These are phyloP conservation scores for Myxozyma udenii DNA, from an alignment of 805 yeast genomes.

Conservation along the genomic window DNA sequence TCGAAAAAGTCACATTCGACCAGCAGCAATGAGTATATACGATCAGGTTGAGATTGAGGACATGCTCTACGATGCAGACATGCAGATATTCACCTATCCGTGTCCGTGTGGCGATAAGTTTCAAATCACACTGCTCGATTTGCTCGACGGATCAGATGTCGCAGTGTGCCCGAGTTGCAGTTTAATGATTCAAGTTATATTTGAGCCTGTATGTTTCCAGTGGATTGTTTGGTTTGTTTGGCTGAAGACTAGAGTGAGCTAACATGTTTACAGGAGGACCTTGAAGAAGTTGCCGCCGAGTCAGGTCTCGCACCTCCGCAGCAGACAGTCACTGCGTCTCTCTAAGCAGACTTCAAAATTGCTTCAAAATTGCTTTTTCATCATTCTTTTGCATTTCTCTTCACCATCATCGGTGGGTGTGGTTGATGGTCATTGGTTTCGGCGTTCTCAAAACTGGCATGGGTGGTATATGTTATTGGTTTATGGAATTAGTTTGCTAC, in stretches of 20 bases:
- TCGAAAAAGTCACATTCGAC: too few species aligned
- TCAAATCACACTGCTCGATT: slow-evolving; percentile 73
- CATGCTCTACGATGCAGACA: slow-evolving; percentile 81
- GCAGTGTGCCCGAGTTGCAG: slow-evolving; percentile 98
- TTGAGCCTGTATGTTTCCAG: slow-evolving; percentile 50
- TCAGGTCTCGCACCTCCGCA: slow-evolving; percentile 2
- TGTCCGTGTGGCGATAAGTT: slow-evolving; percentile 98
- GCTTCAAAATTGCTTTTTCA: not conserved
- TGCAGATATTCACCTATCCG: slow-evolving; percentile 84
- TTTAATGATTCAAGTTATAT: slow-evolving; percentile 85
- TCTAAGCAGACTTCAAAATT: slow-evolving; percentile 1
- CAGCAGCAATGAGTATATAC: slow-evolving; percentile 53
- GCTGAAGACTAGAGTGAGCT: not conserved
- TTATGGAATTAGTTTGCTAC: too few species aligned
- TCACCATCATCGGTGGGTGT: too few species aligned
- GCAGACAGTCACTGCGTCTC: slow-evolving; percentile 14
- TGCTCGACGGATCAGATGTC: slow-evolving; percentile 84
- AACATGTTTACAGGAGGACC: slow-evolving; percentile 10
- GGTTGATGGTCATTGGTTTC: too few species aligned
- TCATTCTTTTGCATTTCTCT: not conserved
- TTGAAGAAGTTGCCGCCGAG: slow-evolving; percentile 17
- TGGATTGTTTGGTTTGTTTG: not conserved
- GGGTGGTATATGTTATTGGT: too few species aligned
- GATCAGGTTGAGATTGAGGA: slow-evolving; percentile 98
- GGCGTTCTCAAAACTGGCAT: too few species aligned